Percentiles rank a stretch among this genome's conserved stretches.
These are phyloP conservation scores for Edaphochlamys debaryana DNA, from an alignment of 139 green algal species.

Conservation along the genomic window DNA sequence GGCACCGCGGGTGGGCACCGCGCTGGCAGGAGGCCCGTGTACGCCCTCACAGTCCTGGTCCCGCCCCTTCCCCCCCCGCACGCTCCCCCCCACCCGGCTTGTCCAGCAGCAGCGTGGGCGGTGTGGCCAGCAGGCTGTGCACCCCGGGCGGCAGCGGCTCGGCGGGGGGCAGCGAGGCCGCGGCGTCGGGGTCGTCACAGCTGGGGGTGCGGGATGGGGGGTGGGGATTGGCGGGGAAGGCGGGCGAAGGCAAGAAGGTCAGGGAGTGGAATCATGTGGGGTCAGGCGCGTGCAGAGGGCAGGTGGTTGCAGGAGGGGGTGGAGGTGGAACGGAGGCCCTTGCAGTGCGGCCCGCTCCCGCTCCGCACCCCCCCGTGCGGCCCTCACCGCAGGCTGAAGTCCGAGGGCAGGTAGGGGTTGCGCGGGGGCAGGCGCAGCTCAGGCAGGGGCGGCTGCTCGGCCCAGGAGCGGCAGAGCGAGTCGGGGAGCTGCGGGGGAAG, in stretches of 20 bases:
- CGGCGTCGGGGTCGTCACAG: slow-evolving; percentile 15
- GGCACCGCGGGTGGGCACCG: no score
- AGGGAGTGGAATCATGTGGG: no score
- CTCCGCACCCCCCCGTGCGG: no score
- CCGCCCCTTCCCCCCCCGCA: no score
- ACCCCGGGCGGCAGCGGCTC: slow-evolving; percentile 2
- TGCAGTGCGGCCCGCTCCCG: no score
- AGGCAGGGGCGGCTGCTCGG: neutral
- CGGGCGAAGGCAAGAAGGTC: no score
- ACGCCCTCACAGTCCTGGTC: no score
- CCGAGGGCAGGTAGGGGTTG: slow-evolving; percentile 88
- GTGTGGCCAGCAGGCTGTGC: slow-evolving; percentile 52
- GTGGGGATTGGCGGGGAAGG: no score
- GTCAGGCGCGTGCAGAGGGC: no score
- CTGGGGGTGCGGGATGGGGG: neutral
- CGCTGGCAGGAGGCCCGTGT: no score
- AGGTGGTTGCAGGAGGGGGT: no score
- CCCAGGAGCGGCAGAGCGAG: slow-evolving; percentile 56
- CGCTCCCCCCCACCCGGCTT: slow-evolving; percentile 60
- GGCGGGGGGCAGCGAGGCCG: neutral
- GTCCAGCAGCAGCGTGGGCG: slow-evolving; percentile 74
- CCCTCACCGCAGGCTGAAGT: slow-evolving; percentile 73
- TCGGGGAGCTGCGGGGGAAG: slow-evolving; percentile 50
- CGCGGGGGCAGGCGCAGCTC: slow-evolving; percentile 80
- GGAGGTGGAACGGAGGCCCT: no score